phyloP scores from a whole-genome alignment of 1,284 basidiomycete species.

The Macrocystidia cucumis region DNA sequence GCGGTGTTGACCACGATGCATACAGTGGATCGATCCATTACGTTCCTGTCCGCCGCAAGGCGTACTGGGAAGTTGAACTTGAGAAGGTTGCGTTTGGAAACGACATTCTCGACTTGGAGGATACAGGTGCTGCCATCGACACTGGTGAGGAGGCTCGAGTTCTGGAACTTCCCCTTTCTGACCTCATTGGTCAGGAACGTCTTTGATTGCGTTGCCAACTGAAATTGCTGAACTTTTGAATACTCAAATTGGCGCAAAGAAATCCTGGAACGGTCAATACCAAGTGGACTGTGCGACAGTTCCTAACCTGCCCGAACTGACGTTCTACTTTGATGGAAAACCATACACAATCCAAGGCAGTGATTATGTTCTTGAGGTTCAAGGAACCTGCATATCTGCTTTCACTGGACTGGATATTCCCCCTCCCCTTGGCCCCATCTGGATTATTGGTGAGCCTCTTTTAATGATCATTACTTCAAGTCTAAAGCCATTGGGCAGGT shows the following conservation, averaged over 20 bases:
- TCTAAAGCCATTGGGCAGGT: constrained; percentile 32
- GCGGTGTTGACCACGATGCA: constrained; percentile 79
- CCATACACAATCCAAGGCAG: constrained; percentile 74
- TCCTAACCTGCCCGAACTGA: constrained; percentile 77
- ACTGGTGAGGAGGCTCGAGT: constrained; percentile 61
- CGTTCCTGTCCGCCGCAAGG: constrained; percentile 91
- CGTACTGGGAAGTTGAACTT: constrained; percentile 98
- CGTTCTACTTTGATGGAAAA: constrained; percentile 80
- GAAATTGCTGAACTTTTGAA: constrained; percentile 99
- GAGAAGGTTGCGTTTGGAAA: constrained; percentile 81
- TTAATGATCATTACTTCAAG: neutral
- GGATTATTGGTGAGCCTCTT: constrained; percentile 81
- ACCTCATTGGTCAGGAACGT: constrained; percentile 53
- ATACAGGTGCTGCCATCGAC: constrained; percentile 94
- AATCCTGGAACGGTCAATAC: constrained; percentile 94
- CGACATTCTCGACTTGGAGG: constrained; percentile 81
- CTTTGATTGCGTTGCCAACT: constrained; percentile 85
- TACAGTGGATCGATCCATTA: constrained; percentile 85
- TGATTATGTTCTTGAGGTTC: constrained; percentile 86
- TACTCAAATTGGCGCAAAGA: constrained; percentile 89
- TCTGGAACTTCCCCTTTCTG: neutral
- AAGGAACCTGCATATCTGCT: constrained; percentile 90
- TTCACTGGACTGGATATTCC: constrained; percentile 94
- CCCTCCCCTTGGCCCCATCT: constrained; percentile 79
- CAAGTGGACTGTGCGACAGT: constrained; percentile 87